Evolutionary conservation across 2,329 filamentous ascomycete genomes (phyloP).

Genomic region (Alternaria metachromatica): DNA sequence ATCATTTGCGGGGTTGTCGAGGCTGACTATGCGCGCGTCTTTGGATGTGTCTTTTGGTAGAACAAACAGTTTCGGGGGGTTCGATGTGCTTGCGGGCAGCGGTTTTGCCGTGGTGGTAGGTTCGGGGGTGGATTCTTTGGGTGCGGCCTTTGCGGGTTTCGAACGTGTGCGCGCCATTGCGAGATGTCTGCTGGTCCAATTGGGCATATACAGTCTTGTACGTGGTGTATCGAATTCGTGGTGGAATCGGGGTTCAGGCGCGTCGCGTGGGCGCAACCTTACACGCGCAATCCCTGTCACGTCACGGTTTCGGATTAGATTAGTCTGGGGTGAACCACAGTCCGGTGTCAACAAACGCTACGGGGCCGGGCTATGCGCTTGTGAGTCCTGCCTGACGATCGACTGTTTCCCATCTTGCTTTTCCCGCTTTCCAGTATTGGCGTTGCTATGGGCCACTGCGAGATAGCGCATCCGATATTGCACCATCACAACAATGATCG

Average conservation of each 20-base stretch:
- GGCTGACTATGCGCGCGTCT: constrained; percentile 61
- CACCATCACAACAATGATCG: constrained; percentile 50
- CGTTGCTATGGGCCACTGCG: constrained; percentile 38
- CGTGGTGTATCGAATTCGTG: background rate
- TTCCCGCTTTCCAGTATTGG: constrained; percentile 7
- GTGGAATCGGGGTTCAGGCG: background rate
- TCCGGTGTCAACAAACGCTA: constrained; percentile 26
- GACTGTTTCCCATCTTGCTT: background rate
- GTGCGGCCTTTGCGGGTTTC: constrained; percentile 28
- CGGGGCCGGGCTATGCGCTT: constrained; percentile 3
- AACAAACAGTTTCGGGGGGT: constrained; percentile 63
- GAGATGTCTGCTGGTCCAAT: background rate
- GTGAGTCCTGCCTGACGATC: background rate
- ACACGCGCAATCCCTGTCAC: constrained; percentile 38
- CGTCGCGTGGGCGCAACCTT: constrained; percentile 24
- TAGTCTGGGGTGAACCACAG: constrained; percentile 29
- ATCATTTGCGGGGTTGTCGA: constrained; percentile 61
- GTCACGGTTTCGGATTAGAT: constrained; percentile 36
- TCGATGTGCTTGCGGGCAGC: constrained; percentile 47
- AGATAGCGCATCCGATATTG: constrained; percentile 14
- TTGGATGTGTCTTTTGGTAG: constrained; percentile 61
- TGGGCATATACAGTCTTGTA: background rate
- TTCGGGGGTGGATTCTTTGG: constrained; percentile 33
- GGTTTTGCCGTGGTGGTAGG: constrained; percentile 27
- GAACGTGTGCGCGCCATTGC: constrained; percentile 47